Base-by-base conservation (phyloP, 2,329 filamentous ascomycete species). In the Fusarium acutatum region DNA sequence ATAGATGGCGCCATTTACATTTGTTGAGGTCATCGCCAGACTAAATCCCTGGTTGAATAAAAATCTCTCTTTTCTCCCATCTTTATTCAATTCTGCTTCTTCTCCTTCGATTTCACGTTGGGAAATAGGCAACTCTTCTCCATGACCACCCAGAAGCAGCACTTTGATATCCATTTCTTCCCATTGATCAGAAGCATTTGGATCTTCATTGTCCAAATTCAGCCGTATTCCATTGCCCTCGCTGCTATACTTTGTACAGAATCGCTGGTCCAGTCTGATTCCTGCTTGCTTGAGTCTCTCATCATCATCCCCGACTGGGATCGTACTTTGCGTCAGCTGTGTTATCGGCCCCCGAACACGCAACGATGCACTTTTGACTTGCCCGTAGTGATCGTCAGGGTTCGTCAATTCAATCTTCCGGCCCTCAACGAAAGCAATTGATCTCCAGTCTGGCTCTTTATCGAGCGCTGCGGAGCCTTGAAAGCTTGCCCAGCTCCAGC, bases 251-350 rank as follows among this genome's bases (percentile, higher is more conserved):
- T 26, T 44, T 26, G 17, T 44, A n/a, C 1, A 24, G n/a, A 13
- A 24, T 9, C 7, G 1, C 1, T 3, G 41, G 2, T 0, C 0
- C 17, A 17, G 17, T 0, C 41, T 0, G 5, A 44, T 17, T 26
- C 5, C 41, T 4, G 41, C 41, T 44, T n/a, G 41, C 5, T 44
- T 18, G 5, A 8, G n/a, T 24, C n/a, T 12, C 0, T 18, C 41
- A 18, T 6, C 17, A 1, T 6, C 5, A 24, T 17, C 8, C 0
- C 6, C 2, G 20, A 3, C 6, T 1, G 22, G 7, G 0, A 41
- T 41, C 7, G 3, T 18, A 26, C 24, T 44, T 26, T 9, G 0
- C 3, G 4, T 26, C 0, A 20, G 17, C 11, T 6, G 24, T 9
- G 5, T 20, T 3, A 44, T 5, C 9, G 24, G 41, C 0, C 24